phyloP scores from a whole-genome alignment of 2,329 filamentous ascomycete species.

The Fusarium floridanum region DNA sequence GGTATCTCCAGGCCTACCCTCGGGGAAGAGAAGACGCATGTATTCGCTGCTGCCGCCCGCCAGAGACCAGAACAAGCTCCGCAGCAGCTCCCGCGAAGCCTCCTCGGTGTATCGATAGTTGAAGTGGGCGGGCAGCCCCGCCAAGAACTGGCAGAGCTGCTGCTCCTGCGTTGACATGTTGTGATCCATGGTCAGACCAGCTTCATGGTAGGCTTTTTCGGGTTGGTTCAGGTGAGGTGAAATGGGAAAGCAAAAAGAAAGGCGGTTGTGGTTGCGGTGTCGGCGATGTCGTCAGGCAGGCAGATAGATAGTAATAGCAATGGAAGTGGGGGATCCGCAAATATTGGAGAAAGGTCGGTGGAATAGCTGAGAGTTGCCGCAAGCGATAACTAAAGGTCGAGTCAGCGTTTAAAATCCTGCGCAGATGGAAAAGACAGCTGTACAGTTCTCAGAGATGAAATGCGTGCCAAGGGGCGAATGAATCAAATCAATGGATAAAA shows the following conservation, averaged over 20 bases:
- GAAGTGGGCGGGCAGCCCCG: constrained; percentile 80
- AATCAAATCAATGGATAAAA: constrained; percentile 1
- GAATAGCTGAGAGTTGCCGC: constrained; percentile 34
- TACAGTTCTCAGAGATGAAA: background rate
- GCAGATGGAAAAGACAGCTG: background rate
- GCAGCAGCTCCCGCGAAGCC: constrained; percentile 79
- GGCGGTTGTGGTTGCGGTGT: constrained; percentile 29
- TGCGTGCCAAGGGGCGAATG: background rate
- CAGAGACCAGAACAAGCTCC: constrained; percentile 88
- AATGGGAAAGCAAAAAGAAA: constrained; percentile 11
- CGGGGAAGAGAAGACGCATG: constrained; percentile 84
- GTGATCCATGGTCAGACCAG: constrained; percentile 61
- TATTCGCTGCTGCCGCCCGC: constrained; percentile 81
- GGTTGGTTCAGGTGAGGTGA: background rate
- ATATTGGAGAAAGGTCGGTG: constrained; percentile 38
- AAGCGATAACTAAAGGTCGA: constrained; percentile 10
- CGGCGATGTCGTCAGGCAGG: constrained; percentile 43
- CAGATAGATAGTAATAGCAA: background rate
- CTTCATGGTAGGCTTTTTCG: constrained; percentile 44
- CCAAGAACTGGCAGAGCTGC: constrained; percentile 86
- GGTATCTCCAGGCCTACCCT: constrained; percentile 72
- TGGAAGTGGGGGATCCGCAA: constrained; percentile 29
- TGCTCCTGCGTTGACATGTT: constrained; percentile 77
- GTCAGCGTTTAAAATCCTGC: constrained; percentile 27
- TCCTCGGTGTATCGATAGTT: constrained; percentile 80